Conservation (phyloP, 1,284 basidiomycete species). For the Irpex rosettiformis region DNA sequence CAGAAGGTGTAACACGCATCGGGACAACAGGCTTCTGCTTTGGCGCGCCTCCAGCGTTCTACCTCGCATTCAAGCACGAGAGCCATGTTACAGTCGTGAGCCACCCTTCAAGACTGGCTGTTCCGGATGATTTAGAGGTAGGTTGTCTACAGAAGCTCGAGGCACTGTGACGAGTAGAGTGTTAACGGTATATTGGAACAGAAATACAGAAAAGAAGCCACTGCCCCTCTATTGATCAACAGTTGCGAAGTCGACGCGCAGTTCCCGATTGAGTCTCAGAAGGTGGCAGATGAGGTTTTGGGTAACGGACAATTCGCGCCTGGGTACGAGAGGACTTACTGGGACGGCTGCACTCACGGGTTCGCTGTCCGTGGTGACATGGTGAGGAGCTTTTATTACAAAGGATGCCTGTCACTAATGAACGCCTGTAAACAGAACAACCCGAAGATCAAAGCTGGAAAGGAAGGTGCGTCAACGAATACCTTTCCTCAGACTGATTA, state of each 20-base stretch:
- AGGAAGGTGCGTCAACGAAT: slow-evolving; percentile 29
- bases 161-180: slow-evolving; percentile 38
- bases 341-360: slow-evolving; percentile 56
- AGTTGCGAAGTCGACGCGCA: slow-evolving; percentile 33
- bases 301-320: slow-evolving; percentile 45
- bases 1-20: slow-evolving; percentile 52
- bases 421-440: too few species aligned
- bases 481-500: background rate
- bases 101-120: slow-evolving; percentile 68
- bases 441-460: slow-evolving; percentile 32
- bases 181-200: too few species aligned
- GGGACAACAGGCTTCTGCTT: slow-evolving; percentile 71
- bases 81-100: slow-evolving; percentile 52
- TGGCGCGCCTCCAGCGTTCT: slow-evolving; percentile 55
- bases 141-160: slow-evolving; percentile 1
- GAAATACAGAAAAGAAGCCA: slow-evolving; percentile 28
- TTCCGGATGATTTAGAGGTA: slow-evolving; percentile 63
- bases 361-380: slow-evolving; percentile 50
- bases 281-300: slow-evolving; percentile 49
- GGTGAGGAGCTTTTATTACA: slow-evolving; percentile 16
- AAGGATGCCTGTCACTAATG: too few species aligned
- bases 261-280: slow-evolving; percentile 31
- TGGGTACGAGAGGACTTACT: slow-evolving; percentile 54
- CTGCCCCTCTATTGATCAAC: slow-evolving; percentile 42
- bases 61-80: slow-evolving; percentile 60